Conservation (phyloP, 2,329 filamentous ascomycete genomes). For the Huntiella abstrusa region DNA sequence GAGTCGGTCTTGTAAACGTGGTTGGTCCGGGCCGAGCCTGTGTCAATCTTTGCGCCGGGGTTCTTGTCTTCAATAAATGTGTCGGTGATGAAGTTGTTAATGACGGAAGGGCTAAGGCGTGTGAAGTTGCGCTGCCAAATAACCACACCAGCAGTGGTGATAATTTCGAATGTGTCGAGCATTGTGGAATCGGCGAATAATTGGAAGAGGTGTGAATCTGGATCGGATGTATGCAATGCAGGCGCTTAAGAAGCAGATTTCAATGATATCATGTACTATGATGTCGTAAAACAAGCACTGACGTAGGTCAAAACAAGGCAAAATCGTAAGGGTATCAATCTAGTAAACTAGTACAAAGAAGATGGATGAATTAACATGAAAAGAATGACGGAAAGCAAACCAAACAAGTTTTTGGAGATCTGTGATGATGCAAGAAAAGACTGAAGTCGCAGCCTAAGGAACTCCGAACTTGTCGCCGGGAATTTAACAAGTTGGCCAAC, state of each 20-base stretch:
- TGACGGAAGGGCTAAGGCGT: slow-evolving; percentile 58
- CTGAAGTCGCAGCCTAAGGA: not conserved
- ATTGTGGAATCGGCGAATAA: slow-evolving; percentile 28
- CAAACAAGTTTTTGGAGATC: not conserved
- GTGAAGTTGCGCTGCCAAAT: slow-evolving; percentile 85
- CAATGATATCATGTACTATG: not conserved
- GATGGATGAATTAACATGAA: not conserved
- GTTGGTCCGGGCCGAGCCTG: slow-evolving; percentile 40
- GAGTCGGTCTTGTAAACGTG: slow-evolving; percentile 76
- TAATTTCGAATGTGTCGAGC: slow-evolving; percentile 91
- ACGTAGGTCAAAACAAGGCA: not conserved
- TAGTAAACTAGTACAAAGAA: not conserved
- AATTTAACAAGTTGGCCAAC: not conserved
- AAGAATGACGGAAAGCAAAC: not conserved
- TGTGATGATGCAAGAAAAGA: not conserved
- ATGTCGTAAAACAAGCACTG: not conserved
- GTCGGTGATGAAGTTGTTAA: slow-evolving; percentile 90
- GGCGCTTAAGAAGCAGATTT: not conserved
- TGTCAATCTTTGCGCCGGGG: slow-evolving; percentile 38
- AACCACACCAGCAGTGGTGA: slow-evolving; percentile 90
- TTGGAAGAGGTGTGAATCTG: slow-evolving; percentile 4
- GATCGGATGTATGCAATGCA: not conserved
- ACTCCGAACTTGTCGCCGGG: too few relatives aligned
- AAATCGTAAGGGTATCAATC: not conserved
- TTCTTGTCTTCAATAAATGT: slow-evolving; percentile 94